Conservation (phyloP, 2,329 filamentous ascomycete species). For the Aspergillus sp. region DNA sequence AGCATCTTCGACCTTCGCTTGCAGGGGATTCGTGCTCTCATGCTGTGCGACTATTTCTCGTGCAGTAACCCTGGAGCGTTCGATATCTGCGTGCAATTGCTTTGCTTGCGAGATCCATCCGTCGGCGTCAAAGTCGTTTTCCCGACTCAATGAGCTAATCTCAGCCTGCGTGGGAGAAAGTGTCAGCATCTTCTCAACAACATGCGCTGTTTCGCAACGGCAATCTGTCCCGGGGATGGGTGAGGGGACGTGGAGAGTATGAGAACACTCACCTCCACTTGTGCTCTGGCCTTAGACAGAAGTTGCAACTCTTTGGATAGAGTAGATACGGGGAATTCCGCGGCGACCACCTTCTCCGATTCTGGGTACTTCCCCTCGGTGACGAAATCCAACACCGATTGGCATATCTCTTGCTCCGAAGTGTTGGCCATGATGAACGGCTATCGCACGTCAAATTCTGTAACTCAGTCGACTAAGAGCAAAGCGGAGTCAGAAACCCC, state of each 20-base stretch:
- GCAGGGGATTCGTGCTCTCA: slow-evolving; percentile 64
- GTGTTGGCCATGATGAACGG: slow-evolving; percentile 30
- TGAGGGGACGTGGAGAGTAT: neutral
- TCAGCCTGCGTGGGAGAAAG: slow-evolving; percentile 54
- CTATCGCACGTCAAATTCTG: neutral
- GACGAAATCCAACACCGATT: slow-evolving; percentile 65
- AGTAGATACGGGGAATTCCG: slow-evolving; percentile 49
- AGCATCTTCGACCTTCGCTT: slow-evolving; percentile 64
- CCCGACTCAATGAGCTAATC: slow-evolving; percentile 72
- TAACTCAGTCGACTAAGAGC: neutral
- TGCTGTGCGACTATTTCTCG: slow-evolving; percentile 77
- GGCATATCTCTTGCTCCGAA: slow-evolving; percentile 48
- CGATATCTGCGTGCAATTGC: slow-evolving; percentile 80
- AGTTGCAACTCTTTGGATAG: slow-evolving; percentile 52
- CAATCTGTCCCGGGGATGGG: neutral
- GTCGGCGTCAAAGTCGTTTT: slow-evolving; percentile 75
- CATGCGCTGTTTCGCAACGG: neutral
- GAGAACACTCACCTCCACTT: slow-evolving; percentile 49
- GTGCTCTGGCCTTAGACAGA: slow-evolving; percentile 52
- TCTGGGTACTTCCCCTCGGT: slow-evolving; percentile 57
- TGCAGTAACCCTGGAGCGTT: slow-evolving; percentile 74
- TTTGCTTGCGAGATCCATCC: slow-evolving; percentile 84
- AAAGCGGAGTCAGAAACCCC: neutral
- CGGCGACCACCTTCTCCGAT: slow-evolving; percentile 55
- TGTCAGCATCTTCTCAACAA: slow-evolving; percentile 10